Conservation (phyloP, 164 flowering plant genomes). For the Echeveria elegans region DNA sequence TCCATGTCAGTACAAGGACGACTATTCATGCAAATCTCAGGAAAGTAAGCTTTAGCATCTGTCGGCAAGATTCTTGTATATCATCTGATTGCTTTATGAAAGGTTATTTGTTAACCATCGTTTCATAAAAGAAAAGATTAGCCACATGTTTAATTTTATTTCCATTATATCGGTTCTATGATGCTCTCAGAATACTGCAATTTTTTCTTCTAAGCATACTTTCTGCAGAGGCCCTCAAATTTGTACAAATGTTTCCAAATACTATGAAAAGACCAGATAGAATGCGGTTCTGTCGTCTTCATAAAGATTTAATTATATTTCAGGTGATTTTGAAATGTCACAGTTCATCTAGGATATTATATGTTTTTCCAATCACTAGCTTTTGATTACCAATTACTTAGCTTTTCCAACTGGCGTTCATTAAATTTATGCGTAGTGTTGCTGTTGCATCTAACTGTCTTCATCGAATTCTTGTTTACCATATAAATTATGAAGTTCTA, state of each 20-base stretch:
- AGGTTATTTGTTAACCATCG: neutral
- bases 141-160: neutral
- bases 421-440: neutral
- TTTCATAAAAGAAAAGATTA: neutral
- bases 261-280: neutral
- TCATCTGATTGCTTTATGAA: neutral
- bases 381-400: neutral
- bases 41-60: neutral
- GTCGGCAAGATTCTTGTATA: slow-evolving; percentile 4
- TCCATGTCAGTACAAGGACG: neutral
- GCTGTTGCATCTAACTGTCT: neutral
- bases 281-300: neutral
- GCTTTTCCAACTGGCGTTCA: neutral
- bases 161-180: too few relatives aligned
- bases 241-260: neutral
- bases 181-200: neutral
- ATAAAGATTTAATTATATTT: neutral
- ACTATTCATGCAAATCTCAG: neutral
- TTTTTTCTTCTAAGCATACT: neutral
- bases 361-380: neutral
- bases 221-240: neutral
- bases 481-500: too few relatives aligned
- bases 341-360: neutral
- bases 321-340: neutral
- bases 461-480: neutral